A percentile compares a stretch with the other conserved stretches of the same genome.
phyloP scores from a whole-genome alignment of 805 yeast species.

The Starmerella floris region DNA sequence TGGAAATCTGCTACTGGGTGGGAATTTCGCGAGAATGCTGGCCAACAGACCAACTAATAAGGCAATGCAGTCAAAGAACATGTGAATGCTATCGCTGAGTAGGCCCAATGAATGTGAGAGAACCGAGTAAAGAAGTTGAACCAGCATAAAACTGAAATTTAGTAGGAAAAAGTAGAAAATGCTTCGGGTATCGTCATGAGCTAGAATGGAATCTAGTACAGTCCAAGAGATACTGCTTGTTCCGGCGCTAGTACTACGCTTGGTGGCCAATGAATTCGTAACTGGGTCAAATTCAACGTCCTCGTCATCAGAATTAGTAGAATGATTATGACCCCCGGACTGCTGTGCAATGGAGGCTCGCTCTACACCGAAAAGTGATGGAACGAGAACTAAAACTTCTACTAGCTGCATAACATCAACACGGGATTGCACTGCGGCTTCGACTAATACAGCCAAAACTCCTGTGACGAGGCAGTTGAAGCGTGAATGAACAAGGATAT shows the following conservation, averaged over 20 bases:
- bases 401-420: background rate
- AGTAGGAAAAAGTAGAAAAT: slow-evolving; percentile 76
- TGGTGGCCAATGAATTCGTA: background rate
- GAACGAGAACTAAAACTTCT: slow-evolving; percentile 2
- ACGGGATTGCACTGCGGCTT: slow-evolving; percentile 3
- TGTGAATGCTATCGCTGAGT: slow-evolving; percentile 84
- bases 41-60: slow-evolving; percentile 82
- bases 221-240: slow-evolving; percentile 15
- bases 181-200: slow-evolving; percentile 66
- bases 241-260: background rate
- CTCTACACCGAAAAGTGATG: slow-evolving; percentile 1
- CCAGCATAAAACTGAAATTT: slow-evolving; percentile 86
- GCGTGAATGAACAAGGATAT: slow-evolving; percentile 2
- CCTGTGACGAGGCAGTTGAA: slow-evolving; percentile 8
- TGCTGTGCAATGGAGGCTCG: background rate
- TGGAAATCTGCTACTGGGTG: slow-evolving; percentile 61
- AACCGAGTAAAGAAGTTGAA: slow-evolving; percentile 82
- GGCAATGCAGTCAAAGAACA: slow-evolving; percentile 91
- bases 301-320: background rate
- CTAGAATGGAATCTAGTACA: slow-evolving; percentile 29
- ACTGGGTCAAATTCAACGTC: background rate
- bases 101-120: slow-evolving; percentile 85
- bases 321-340: background rate
- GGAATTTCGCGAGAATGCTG: slow-evolving; percentile 47
- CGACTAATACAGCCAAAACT: slow-evolving; percentile 4